A percentile compares a stretch with the other conserved stretches of the same genome.
phyloP scores from a whole-genome alignment of 345 rosid genomes.

The Brassica rapa region DNA sequence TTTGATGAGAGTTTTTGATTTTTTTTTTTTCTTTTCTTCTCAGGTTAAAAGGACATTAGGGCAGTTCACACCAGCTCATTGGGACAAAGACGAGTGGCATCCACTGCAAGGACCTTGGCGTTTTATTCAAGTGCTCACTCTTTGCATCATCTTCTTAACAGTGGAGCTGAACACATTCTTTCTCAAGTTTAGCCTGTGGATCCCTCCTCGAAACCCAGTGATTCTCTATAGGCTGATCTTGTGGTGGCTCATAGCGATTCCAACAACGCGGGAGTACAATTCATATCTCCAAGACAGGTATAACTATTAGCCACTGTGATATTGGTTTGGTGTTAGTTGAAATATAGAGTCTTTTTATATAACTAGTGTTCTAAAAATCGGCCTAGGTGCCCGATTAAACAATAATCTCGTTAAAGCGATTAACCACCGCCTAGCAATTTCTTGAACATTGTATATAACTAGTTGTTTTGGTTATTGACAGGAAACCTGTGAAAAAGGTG shows the following conservation, averaged over 20 bases:
- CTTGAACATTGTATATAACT: background rate
- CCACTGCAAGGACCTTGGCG: slow-evolving; percentile 98
- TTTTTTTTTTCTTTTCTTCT: background rate
- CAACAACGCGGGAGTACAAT: slow-evolving; percentile 94
- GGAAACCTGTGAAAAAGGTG: slow-evolving; percentile 84
- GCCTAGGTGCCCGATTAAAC: too few relatives aligned
- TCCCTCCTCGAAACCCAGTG: slow-evolving; percentile 94
- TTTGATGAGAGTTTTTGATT: background rate
- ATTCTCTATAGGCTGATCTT: slow-evolving; percentile 84
- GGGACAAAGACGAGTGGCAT: slow-evolving; percentile 99
- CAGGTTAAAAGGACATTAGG: slow-evolving; percentile 90
- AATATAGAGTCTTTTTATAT: background rate
- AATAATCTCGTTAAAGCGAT: too few relatives aligned
- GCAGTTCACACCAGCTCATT: slow-evolving; percentile 97
- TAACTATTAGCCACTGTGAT: slow-evolving; percentile 19
- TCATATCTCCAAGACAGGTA: slow-evolving; percentile 96
- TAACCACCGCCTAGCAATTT: too few relatives aligned
- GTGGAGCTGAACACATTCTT: slow-evolving; percentile 98
- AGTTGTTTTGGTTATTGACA: slow-evolving; percentile 33
- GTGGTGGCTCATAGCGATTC: slow-evolving; percentile 98
- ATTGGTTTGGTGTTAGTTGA: slow-evolving; percentile 1
- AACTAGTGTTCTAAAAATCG: too few relatives aligned
- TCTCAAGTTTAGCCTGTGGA: slow-evolving; percentile 95
- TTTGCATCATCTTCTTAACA: slow-evolving; percentile 79
- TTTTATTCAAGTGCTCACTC: slow-evolving; percentile 88